Evolutionary conservation across 202 grass and related monocot genomes (phyloP), one percentile per base, ranked within the genome.

Genomic region (Sporobolus alterniflorus): DNA sequence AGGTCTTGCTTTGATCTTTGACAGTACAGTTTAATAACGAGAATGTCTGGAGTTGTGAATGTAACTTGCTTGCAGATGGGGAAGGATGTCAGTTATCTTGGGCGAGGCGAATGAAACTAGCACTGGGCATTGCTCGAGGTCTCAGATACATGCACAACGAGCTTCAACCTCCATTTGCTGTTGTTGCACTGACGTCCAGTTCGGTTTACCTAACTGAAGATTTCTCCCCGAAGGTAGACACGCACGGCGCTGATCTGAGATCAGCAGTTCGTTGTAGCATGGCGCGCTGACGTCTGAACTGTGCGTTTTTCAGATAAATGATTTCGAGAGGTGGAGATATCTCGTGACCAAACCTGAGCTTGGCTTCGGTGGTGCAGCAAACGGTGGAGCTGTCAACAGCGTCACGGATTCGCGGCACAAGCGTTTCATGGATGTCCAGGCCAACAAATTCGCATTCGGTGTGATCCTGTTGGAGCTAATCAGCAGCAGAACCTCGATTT

Each of bases 161-260:
- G 77, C 36, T 98, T 71, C 90, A 96, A 11, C 96, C 96, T 72
- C 85, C 96, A 16, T 94, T 96, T 69, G 83, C 93, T 44, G 76
- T 94, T 18, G 86, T 89, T 13, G 74, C 85, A 49, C 67, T 96
- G 30, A 67, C 88, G 25, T 99, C 96, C 20, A 90, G 84, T 89
- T 82, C 91, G 72, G 28, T 99, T 46, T 94, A 96, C 84, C 96
- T 99, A 5, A 96, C 93, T 59, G 96, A 98, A 89, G 91, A 99
- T 28, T 96, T 90, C 80, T 83, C 85, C 68, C 91, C 93, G 14
- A 99, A 96, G 93, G 93, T 96, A 47, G 15, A 11, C 44, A 42
- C 36, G 72, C 9, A 78, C 22, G 34, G 65, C 33, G 34, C 15
- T 40, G 42, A 67, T 46, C 31, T 36, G 56, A 56, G 64, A 80